Percentiles rank a stretch among this genome's conserved stretches.
Evolutionary conservation across 164 flowering plant genomes (phyloP).

Genomic region (Vitis amurensis): DNA sequence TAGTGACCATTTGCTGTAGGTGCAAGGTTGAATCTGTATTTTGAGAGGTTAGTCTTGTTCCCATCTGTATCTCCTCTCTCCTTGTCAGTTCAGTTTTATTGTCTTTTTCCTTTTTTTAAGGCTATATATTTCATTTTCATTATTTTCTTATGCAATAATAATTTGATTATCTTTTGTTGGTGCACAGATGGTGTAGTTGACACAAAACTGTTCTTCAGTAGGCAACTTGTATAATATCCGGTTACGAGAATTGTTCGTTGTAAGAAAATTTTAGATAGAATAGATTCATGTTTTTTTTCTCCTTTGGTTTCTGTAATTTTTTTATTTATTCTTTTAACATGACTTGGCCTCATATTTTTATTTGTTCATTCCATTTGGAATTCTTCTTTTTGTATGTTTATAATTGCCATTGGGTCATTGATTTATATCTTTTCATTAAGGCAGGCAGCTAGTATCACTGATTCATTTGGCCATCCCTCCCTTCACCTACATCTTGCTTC

Average conservation of each 20-base stretch:
- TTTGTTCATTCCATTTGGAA: too few species aligned
- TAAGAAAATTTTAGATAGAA: not conserved
- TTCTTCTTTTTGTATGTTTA: too few species aligned
- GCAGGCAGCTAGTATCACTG: too few species aligned
- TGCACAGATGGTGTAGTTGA: too few species aligned
- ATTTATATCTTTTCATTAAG: too few species aligned
- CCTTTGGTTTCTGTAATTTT: not conserved
- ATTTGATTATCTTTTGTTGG: not conserved
- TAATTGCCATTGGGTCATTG: too few species aligned
- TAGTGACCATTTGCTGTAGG: not conserved
- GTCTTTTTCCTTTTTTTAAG: not conserved
- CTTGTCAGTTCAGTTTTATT: not conserved
- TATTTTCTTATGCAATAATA: not conserved
- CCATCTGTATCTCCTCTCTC: not conserved
- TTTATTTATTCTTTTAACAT: not conserved
- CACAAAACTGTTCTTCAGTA: not conserved
- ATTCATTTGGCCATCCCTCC: too few species aligned
- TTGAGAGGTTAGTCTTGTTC: not conserved
- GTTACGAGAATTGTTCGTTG: not conserved
- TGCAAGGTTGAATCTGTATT: not conserved
- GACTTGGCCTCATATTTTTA: too few species aligned
- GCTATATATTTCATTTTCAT: not conserved
- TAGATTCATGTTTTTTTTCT: not conserved
- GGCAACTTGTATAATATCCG: not conserved
- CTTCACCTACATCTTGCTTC: too few species aligned